Conservation (phyloP, 805 yeast genomes). For the Limtongia smithiae region DNA sequence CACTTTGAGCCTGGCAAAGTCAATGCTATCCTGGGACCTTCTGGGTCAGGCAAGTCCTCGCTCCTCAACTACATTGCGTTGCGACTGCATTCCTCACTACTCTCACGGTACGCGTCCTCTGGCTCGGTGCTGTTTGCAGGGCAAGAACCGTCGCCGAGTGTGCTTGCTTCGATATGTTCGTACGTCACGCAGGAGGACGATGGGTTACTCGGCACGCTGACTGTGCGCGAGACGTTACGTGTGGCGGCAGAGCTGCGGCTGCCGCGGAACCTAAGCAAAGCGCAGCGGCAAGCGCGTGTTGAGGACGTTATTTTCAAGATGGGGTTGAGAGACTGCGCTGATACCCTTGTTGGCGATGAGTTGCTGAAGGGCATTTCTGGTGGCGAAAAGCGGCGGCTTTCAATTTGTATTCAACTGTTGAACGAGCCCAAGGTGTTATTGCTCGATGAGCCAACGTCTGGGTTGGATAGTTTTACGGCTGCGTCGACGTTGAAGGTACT, state of each 20-base stretch:
- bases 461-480: slow-evolving; percentile 78
- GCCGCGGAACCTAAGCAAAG: slow-evolving; percentile 41
- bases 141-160: slow-evolving; percentile 37
- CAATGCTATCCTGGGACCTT: slow-evolving; percentile 77
- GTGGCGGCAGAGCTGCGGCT: slow-evolving; percentile 70
- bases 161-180: slow-evolving; percentile 52
- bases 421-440: slow-evolving; percentile 68
- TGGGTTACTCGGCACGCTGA: slow-evolving; percentile 62
- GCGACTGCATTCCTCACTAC: slow-evolving; percentile 45
- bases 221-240: slow-evolving; percentile 71
- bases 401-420: slow-evolving; percentile 74
- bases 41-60: slow-evolving; percentile 76
- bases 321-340: slow-evolving; percentile 73
- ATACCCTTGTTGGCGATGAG: slow-evolving; percentile 64
- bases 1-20: slow-evolving; percentile 52
- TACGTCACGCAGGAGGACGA: slow-evolving; percentile 82
- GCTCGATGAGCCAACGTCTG: slow-evolving; percentile 87
- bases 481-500: slow-evolving; percentile 61
- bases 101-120: slow-evolving; percentile 35
- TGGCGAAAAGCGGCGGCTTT: slow-evolving; percentile 78
- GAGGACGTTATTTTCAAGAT: slow-evolving; percentile 58
- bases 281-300: slow-evolving; percentile 49
- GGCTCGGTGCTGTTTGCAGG: slow-evolving; percentile 49
- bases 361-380: slow-evolving; percentile 64
- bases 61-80: slow-evolving; percentile 61